These are phyloP conservation scores for Suillus spraguei DNA, from an alignment of 768 basidiomycete genomes.

Conservation along the genomic window DNA sequence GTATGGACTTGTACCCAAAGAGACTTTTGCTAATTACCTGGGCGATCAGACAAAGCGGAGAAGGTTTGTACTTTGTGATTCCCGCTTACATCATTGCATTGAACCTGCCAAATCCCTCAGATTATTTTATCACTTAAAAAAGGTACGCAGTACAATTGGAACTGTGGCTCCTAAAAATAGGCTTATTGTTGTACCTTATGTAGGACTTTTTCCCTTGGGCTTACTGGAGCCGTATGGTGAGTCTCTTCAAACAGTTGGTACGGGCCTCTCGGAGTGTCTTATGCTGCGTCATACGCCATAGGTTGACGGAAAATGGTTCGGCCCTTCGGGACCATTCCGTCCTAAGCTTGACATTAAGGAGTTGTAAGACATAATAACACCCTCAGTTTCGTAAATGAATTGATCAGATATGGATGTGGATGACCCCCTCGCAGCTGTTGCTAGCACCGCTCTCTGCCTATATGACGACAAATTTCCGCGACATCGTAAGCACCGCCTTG, in stretches of 20 bases:
- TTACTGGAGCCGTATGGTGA: slow-evolving; percentile 79
- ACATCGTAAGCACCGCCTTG: background rate
- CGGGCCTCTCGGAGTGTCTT: slow-evolving; percentile 75
- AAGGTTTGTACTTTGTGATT: slow-evolving; percentile 46
- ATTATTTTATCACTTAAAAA: slow-evolving; percentile 87
- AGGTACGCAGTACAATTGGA: slow-evolving; percentile 40
- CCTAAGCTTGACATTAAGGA: slow-evolving; percentile 37
- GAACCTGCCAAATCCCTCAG: slow-evolving; percentile 35
- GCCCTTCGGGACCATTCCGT: slow-evolving; percentile 41
- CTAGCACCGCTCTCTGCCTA: background rate
- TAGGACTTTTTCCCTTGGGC: slow-evolving; percentile 44
- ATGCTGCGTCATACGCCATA: slow-evolving; percentile 36
- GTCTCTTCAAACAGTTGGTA: slow-evolving; percentile 29
- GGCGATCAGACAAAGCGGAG: slow-evolving; percentile 78
- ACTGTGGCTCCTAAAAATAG: background rate
- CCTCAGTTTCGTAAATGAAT: background rate
- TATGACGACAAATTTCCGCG: background rate
- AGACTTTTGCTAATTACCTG: slow-evolving; percentile 71
- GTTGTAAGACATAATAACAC: background rate
- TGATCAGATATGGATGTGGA: background rate
- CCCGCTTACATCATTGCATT: slow-evolving; percentile 9
- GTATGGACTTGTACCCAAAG: slow-evolving; percentile 87
- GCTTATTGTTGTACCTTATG: slow-evolving; percentile 9
- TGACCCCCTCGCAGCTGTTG: background rate
- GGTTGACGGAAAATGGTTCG: slow-evolving; percentile 51